Evolutionary conservation across 768 basidiomycete species (phyloP).

Genomic region (button mushroom (Agaricus bisporus)): DNA sequence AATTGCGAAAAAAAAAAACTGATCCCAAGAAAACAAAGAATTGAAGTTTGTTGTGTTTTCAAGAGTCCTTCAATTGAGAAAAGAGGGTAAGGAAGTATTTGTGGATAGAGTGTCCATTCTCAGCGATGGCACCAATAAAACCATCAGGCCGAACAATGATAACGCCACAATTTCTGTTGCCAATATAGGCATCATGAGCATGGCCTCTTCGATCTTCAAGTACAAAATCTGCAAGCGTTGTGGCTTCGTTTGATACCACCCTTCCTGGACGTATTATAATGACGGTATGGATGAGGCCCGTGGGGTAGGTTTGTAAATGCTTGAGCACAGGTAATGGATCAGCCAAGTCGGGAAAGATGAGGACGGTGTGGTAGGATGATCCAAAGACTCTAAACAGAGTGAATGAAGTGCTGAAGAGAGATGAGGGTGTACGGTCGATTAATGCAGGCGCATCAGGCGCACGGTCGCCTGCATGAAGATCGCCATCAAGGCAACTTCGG

Average conservation of each 20-base stretch:
- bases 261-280: constrained; percentile 11
- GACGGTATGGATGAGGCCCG: constrained; percentile 13
- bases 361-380: constrained; percentile 25
- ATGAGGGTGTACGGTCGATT: constrained; percentile 6
- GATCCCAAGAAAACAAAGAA: no score
- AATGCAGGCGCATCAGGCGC: constrained; percentile 36
- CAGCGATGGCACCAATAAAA: constrained; percentile 17
- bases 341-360: constrained; percentile 23
- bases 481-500: constrained; percentile 16
- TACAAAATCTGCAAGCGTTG: constrained; percentile 8
- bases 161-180: constrained; percentile 49
- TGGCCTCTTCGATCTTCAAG: constrained; percentile 21
- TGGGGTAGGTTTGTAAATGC: constrained; percentile 10
- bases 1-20: no score
- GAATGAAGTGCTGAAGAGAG: constrained; percentile 1
- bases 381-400: constrained; percentile 24
- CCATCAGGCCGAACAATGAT: constrained; percentile 25
- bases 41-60: background rate
- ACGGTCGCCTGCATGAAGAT: constrained; percentile 35
- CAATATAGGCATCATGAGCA: constrained; percentile 25
- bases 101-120: constrained; percentile 20
- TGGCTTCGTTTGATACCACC: background rate
- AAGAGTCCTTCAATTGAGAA: background rate
- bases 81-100: constrained; percentile 30
- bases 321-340: constrained; percentile 7